Base-by-base conservation (phyloP, 352 stramenopile species). In the Phytophthora boehmeriae region DNA sequence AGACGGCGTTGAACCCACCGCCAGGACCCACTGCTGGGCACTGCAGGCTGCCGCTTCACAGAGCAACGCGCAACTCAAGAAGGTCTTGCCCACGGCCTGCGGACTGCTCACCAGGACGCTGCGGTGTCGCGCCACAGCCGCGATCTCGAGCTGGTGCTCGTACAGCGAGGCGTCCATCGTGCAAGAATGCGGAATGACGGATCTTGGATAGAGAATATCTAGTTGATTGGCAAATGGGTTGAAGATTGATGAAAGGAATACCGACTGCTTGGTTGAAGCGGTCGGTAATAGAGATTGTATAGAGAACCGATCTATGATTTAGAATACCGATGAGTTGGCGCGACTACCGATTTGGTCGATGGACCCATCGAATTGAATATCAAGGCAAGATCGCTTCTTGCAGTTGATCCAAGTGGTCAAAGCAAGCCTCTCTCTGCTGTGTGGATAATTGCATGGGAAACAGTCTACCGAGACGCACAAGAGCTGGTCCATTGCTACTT, bases 121-220 rank as follows among this genome's bases (percentile, higher is more conserved):
- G 51, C 78, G 81, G 27, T 58, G 64, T 13, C 62, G 69, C 44
- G 82, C 87, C 19, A 96, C 69, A 28, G 79, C 80, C 55, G 83
- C 72, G 58, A 93, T 76, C 68, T 96, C 87, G 9, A 63, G 68
- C 62, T 94, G 78, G 52, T 96, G 82, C 44, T 83, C 64, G 51
- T 68, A 80, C 22, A 89, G 59, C 23, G 73, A 52, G 42, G 61
- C 35, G 42, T 77, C 68, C 68, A 77, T 72, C 25, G 20, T 30
- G 25, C 25, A 30, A 51, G 38, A 20, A 44, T 67, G 57, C 36
- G 32, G 53, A 63, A 68, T 23, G 14, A 10, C n/a, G 42, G 32
- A 43, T 19, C 32, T 44, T 5, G 20, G 32, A 44, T 43, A n/a
- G 34, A 9, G 34, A 39, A 30, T 30, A 30, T 8, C 25, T 6